phyloP scores from a whole-genome alignment of 2,329 filamentous ascomycete species.

The Aspergillus sp. region DNA sequence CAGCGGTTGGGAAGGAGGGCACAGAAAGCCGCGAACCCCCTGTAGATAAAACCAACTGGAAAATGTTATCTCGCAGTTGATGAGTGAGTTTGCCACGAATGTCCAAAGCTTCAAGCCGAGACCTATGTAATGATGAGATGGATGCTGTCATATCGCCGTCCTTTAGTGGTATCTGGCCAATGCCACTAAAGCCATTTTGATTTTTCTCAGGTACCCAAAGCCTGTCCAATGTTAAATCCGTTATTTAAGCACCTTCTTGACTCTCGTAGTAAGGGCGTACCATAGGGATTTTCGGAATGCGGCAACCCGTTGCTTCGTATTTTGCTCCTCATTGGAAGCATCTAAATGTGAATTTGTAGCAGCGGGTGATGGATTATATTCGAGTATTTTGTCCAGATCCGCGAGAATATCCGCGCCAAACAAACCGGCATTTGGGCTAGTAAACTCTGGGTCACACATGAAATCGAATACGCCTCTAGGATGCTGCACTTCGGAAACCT shows the following conservation, averaged over 20 bases:
- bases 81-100: slow-evolving; percentile 5
- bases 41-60: background rate
- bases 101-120: slow-evolving; percentile 3
- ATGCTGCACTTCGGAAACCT: background rate
- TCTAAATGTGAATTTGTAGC: background rate
- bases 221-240: background rate
- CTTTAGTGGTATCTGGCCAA: background rate
- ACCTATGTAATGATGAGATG: background rate
- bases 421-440: background rate
- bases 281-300: slow-evolving; percentile 4
- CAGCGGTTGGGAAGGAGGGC: slow-evolving; percentile 7
- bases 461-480: slow-evolving; percentile 6
- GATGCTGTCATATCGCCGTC: slow-evolving; percentile 8
- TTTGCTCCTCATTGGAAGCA: background rate
- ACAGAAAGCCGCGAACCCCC: slow-evolving; percentile 1
- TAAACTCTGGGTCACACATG: slow-evolving; percentile 1
- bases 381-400: slow-evolving; percentile 1
- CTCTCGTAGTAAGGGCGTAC: background rate
- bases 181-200: slow-evolving; percentile 2
- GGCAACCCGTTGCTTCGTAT: background rate
- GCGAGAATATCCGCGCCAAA: background rate
- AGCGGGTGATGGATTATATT: background rate
- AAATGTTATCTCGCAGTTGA: slow-evolving; percentile 1
- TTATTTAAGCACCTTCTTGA: too few relatives aligned
- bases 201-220: slow-evolving; percentile 6